phyloP scores from a whole-genome alignment of 345 rosid species.

The Iberis pinnata region DNA sequence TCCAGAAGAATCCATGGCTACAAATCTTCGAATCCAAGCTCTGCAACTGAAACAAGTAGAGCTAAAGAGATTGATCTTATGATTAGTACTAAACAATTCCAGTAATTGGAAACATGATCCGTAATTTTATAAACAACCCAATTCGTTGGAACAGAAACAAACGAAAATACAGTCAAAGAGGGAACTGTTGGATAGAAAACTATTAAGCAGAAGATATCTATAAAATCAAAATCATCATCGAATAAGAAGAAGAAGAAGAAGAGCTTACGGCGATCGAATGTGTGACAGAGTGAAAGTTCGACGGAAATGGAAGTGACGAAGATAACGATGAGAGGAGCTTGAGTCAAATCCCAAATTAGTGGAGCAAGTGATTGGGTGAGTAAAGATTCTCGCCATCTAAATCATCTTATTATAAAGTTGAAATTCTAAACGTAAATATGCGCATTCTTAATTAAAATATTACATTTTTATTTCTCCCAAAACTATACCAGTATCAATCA shows the following conservation, averaged over 20 bases:
- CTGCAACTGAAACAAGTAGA: constrained; percentile 26
- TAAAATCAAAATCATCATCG: neutral
- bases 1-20: constrained; percentile 46
- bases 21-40: constrained; percentile 24
- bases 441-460: no score
- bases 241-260: neutral
- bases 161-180: constrained; percentile 9
- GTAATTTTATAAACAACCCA: neutral
- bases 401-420: neutral
- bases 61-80: neutral
- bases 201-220: constrained; percentile 3
- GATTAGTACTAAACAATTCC: no score
- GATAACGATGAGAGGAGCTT: constrained; percentile 7
- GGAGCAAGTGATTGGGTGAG: constrained; percentile 19
- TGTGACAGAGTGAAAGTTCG: constrained; percentile 7
- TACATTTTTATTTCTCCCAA: no score
- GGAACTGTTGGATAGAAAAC: constrained; percentile 9
- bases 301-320: neutral
- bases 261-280: constrained; percentile 29
- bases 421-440: no score
- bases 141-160: constrained; percentile 5
- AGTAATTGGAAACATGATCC: neutral
- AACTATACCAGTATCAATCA: no score
- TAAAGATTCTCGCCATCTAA: constrained; percentile 28
- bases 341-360: constrained; percentile 21